These are phyloP conservation scores for Pisolithus marmoratus DNA, from an alignment of 768 basidiomycete genomes.

Conservation along the genomic window DNA sequence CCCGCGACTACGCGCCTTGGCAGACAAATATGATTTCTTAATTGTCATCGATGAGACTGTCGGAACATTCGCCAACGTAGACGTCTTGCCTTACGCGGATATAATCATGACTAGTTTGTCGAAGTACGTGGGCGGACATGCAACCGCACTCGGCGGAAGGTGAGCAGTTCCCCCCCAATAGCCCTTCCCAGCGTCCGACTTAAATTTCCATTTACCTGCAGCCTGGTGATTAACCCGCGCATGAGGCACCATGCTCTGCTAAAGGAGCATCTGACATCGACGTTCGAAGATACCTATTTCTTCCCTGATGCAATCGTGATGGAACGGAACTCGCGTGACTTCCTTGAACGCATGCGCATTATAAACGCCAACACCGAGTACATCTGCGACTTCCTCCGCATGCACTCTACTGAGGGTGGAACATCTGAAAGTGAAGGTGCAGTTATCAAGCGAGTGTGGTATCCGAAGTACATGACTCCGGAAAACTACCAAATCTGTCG, in stretches of 20 bases:
- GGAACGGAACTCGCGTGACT: conserved; percentile 97
- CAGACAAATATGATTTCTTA: conserved; percentile 83
- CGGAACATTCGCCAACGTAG: conserved; percentile 91
- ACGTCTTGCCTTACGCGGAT: conserved; percentile 81
- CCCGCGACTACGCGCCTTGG: conserved; percentile 65
- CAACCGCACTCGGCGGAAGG: conserved; percentile 98
- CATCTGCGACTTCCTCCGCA: conserved; percentile 72
- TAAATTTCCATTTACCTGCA: conserved; percentile 30
- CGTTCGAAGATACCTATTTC: conserved; percentile 84
- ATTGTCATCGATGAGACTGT: conserved; percentile 93
- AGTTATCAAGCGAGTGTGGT: conserved; percentile 81
- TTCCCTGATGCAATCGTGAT: conserved; percentile 91
- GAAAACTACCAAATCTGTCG: conserved; percentile 69
- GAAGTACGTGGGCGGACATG: conserved; percentile 91
- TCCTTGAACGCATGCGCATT: conserved; percentile 60
- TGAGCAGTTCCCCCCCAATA: conserved; percentile 30
- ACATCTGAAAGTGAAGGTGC: conserved; percentile 15
- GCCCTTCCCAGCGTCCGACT: not conserved
- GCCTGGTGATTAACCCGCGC: conserved; percentile 82
- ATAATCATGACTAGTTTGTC: conserved; percentile 88
- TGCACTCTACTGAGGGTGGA: conserved; percentile 45
- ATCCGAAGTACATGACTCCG: conserved; percentile 77
- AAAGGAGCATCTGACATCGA: conserved; percentile 48
- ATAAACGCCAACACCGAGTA: conserved; percentile 82
- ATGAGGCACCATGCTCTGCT: conserved; percentile 63